Evolutionary conservation across 495 filamentous ascomycete species (phyloP), one percentile per base, ranked within the genome.

Genomic region (Oidiodendron maius): DNA sequence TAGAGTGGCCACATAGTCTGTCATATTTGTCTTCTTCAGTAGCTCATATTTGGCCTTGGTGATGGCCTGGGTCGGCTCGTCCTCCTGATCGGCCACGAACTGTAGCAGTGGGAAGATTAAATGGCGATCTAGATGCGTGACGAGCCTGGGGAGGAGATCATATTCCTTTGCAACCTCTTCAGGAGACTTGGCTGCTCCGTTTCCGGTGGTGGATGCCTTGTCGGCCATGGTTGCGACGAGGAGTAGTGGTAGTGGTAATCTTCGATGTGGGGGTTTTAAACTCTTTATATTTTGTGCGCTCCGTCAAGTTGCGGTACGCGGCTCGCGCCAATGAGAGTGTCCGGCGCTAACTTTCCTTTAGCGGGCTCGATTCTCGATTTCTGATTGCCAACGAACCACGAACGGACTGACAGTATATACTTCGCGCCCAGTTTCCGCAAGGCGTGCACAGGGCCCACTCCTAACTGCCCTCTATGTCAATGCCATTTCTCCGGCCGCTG

Each of bases 1-100:
- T 59, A 98, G 72, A 53, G 82, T 82, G 55, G 89, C 88, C 34
- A 96, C 87, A 64, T 94, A 98, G 67, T 97, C 93, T 57, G 82
- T 89, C 93, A 98, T 98, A 74, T 97, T 94, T 48, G 93, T 95
- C 64, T 85, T 80, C 76, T 95, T 91, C 47, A 96, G 80, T 23
- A 98, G 79, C 66, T 89, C 82, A 64, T 89, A 96, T 64, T 95
- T 95, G 60, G 87, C 81, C 61, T 84, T 80, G 23, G 78, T 81
- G 56, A 91, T 83, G 59, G 89, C 83, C 44, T 75, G 71, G 26
- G 83, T 70, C 50, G 74, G 69, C 53, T 74, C 75, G 51, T 74
- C 71, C 51, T 74, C 70, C 55, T 82, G 78, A 43, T 74, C 69
- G 52, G 72, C 73, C 20, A 71, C 62, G 74, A 93, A 94, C 71